A percentile compares a stretch with the other conserved stretches of the same genome.
Evolutionary conservation across 352 stramenopile genomes (phyloP).

Genomic region (Pythium dissimile): DNA sequence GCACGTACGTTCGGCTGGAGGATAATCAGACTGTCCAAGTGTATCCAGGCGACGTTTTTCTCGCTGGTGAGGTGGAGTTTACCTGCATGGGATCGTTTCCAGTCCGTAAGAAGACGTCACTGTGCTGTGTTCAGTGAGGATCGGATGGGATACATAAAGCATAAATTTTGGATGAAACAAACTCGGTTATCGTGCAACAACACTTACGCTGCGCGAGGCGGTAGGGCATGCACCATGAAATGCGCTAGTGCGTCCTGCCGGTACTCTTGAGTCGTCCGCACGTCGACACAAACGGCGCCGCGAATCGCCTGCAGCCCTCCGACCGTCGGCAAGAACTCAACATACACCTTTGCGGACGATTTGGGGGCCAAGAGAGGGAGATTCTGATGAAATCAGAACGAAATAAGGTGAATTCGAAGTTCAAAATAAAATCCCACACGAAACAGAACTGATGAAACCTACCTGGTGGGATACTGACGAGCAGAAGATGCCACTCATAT

Average conservation of each 20-base stretch:
- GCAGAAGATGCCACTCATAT: slow-evolving; percentile 71
- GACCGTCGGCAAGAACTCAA: slow-evolving; percentile 68
- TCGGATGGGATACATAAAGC: not conserved
- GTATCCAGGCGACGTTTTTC: slow-evolving; percentile 62
- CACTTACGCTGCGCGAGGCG: slow-evolving; percentile 12
- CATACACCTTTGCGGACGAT: slow-evolving; percentile 31
- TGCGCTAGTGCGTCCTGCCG: slow-evolving; percentile 46
- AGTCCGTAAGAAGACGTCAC: slow-evolving; percentile 48
- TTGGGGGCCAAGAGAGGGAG: slow-evolving; percentile 54
- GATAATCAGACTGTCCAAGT: slow-evolving; percentile 65
- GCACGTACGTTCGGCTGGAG: slow-evolving; percentile 71
- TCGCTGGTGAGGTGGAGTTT: slow-evolving; percentile 74
- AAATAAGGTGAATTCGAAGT: too few species aligned
- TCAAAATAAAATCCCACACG: not conserved
- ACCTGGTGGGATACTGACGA: slow-evolving; percentile 74
- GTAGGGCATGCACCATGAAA: slow-evolving; percentile 39
- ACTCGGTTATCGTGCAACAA: too few species aligned
- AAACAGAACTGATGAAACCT: not conserved
- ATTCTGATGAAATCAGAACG: slow-evolving; percentile 35
- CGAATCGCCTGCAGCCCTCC: slow-evolving; percentile 61
- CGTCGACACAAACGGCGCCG: slow-evolving; percentile 66
- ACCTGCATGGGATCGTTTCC: slow-evolving; percentile 63
- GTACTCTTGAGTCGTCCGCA: slow-evolving; percentile 59
- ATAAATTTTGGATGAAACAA: not conserved
- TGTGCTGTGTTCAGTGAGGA: slow-evolving; percentile 46